A percentile compares a stretch with the other conserved stretches of the same genome.
Evolutionary conservation across 2,329 filamentous ascomycete species (phyloP).

Genomic region (Teratosphaeria zuluensis): DNA sequence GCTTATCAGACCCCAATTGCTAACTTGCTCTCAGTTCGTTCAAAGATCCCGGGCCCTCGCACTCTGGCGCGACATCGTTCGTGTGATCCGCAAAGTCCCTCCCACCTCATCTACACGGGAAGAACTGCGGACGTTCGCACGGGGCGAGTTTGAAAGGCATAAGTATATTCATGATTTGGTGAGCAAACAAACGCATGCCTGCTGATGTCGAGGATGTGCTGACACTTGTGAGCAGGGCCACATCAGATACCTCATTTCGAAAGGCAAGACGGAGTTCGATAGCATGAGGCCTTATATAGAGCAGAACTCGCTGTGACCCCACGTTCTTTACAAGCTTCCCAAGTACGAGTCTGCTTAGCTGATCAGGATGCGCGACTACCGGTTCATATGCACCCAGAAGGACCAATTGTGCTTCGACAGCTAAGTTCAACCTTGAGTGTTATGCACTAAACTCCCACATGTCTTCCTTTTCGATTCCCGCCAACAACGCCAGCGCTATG

Average conservation of each 20-base stretch:
- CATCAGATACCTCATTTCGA: slow-evolving; percentile 40
- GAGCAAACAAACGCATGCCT: background rate
- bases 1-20: background rate
- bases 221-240: slow-evolving; percentile 25
- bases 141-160: slow-evolving; percentile 40
- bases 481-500: background rate
- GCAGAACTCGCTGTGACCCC: slow-evolving; percentile 14
- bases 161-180: slow-evolving; percentile 38
- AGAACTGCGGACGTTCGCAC: slow-evolving; percentile 40
- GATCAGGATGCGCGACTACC: too few species aligned
- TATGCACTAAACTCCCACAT: background rate
- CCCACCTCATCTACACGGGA: slow-evolving; percentile 24
- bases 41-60: slow-evolving; percentile 38
- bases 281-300: slow-evolving; percentile 36
- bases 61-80: slow-evolving; percentile 39
- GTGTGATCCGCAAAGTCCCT: slow-evolving; percentile 29
- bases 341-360: too few species aligned
- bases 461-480: background rate
- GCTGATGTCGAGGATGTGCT: background rate
- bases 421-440: background rate
- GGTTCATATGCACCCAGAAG: too few species aligned
- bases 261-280: slow-evolving; percentile 42
- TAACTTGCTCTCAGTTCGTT: slow-evolving; percentile 30
- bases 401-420: background rate
- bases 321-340: background rate